These are phyloP conservation scores for Colletotrichum karsti DNA, from an alignment of 2,329 filamentous ascomycete genomes.

Conservation along the genomic window DNA sequence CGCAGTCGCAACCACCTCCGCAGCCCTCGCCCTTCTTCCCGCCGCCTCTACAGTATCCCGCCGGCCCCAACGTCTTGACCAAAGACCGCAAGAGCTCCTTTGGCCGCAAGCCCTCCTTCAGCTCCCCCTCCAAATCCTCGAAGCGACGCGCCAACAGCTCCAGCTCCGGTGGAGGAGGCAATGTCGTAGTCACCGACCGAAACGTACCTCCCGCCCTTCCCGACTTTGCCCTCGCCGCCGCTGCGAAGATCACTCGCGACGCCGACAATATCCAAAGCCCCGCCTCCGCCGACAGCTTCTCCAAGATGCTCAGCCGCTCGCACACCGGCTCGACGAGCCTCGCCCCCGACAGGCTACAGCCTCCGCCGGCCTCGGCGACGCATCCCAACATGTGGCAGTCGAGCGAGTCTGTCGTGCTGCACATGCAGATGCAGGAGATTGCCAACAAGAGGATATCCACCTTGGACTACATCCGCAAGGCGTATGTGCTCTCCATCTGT, in stretches of 20 bases:
- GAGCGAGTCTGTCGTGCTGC: slow-evolving; percentile 57
- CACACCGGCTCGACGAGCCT: slow-evolving; percentile 44
- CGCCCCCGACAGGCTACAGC: slow-evolving; percentile 35
- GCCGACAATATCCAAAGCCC: slow-evolving; percentile 37
- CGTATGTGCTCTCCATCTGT: slow-evolving; percentile 63
- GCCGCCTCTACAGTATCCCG: slow-evolving; percentile 29
- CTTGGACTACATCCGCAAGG: slow-evolving; percentile 89
- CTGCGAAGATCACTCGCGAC: slow-evolving; percentile 51
- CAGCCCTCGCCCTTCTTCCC: slow-evolving; percentile 28
- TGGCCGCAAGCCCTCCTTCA: slow-evolving; percentile 62
- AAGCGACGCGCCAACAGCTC: slow-evolving; percentile 52
- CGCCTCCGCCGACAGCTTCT: slow-evolving; percentile 44
- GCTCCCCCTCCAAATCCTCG: slow-evolving; percentile 40
- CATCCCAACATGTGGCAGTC: slow-evolving; percentile 39
- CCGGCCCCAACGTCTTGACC: slow-evolving; percentile 40
- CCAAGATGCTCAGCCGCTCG: slow-evolving; percentile 54
- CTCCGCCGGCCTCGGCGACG: slow-evolving; percentile 35
- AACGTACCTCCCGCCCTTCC: slow-evolving; percentile 61
- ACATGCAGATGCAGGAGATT: slow-evolving; percentile 80
- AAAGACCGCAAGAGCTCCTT: slow-evolving; percentile 63
- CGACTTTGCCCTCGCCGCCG: slow-evolving; percentile 60
- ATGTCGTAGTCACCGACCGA: slow-evolving; percentile 53
- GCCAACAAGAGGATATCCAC: slow-evolving; percentile 94
- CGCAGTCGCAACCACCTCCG: slow-evolving; percentile 28
- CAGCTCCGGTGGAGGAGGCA: slow-evolving; percentile 48